These are phyloP conservation scores for Trypanosoma caninum DNA, from an alignment of 208 protist genomes.

Conservation along the genomic window DNA sequence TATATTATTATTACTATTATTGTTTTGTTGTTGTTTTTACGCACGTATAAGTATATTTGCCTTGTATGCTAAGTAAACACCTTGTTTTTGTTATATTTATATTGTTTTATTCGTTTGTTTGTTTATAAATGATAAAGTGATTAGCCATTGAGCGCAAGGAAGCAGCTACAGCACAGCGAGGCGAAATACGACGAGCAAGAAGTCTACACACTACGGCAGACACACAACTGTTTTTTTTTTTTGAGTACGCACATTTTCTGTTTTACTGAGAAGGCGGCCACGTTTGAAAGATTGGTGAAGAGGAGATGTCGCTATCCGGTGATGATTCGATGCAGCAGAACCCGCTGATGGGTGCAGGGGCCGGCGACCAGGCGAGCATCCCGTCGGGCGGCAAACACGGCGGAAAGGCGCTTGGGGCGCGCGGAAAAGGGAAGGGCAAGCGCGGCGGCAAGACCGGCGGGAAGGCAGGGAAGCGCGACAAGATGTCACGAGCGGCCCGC, in stretches of 20 bases:
- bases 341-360: slow-evolving; percentile 66
- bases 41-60: no score
- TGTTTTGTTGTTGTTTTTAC: no score
- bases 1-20: no score
- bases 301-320: slow-evolving; percentile 79
- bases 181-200: neutral
- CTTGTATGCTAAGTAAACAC: no score
- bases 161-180: no score
- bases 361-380: slow-evolving; percentile 81
- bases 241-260: neutral
- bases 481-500: slow-evolving; percentile 83
- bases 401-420: slow-evolving; percentile 56
- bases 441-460: slow-evolving; percentile 87
- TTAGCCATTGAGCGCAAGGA: no score
- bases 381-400: slow-evolving; percentile 86
- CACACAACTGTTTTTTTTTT: neutral
- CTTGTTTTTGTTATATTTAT: no score
- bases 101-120: neutral
- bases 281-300: no score
- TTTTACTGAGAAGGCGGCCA: no score
- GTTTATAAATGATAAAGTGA: neutral
- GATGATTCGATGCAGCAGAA: slow-evolving; percentile 46
- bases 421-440: slow-evolving; percentile 68
- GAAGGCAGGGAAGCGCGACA: slow-evolving; percentile 79
- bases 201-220: neutral